Evolutionary conservation across 2,329 filamentous ascomycete genomes (phyloP).

Genomic region (Ophiostoma ulmi): DNA sequence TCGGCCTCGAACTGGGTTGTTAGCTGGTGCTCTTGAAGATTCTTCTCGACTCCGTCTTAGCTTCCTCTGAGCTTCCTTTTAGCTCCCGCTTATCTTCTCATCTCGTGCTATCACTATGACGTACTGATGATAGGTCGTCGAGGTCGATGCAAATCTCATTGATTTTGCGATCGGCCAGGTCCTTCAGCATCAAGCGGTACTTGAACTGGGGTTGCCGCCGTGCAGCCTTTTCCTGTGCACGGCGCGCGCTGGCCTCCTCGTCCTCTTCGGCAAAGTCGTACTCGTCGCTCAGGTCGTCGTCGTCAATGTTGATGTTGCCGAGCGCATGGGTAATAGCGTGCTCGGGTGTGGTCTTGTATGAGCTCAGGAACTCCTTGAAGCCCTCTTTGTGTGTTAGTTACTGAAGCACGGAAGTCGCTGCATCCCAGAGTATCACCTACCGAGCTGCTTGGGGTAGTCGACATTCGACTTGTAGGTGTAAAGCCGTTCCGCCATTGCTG

Average conservation of each 20-base stretch:
- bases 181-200: slow-evolving; percentile 82
- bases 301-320: slow-evolving; percentile 77
- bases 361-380: slow-evolving; percentile 80
- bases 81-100: slow-evolving; percentile 52
- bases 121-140: slow-evolving; percentile 64
- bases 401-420: background rate
- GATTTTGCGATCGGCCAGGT: slow-evolving; percentile 72
- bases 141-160: slow-evolving; percentile 81
- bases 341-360: slow-evolving; percentile 76
- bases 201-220: slow-evolving; percentile 64
- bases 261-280: slow-evolving; percentile 89
- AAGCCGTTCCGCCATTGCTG: slow-evolving; percentile 65
- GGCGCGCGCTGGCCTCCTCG: slow-evolving; percentile 53
- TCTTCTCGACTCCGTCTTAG: background rate
- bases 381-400: slow-evolving; percentile 47
- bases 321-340: slow-evolving; percentile 74
- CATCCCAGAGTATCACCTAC: slow-evolving; percentile 44
- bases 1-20: slow-evolving; percentile 65
- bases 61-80: background rate
- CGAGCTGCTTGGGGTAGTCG: slow-evolving; percentile 81
- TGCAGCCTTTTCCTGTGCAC: slow-evolving; percentile 46
- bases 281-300: slow-evolving; percentile 80
- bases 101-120: background rate
- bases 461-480: slow-evolving; percentile 72
- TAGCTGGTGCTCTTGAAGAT: slow-evolving; percentile 10